Base-by-base conservation (phyloP, 163 green algal genomes). In the Scenedesmus sp. region DNA sequence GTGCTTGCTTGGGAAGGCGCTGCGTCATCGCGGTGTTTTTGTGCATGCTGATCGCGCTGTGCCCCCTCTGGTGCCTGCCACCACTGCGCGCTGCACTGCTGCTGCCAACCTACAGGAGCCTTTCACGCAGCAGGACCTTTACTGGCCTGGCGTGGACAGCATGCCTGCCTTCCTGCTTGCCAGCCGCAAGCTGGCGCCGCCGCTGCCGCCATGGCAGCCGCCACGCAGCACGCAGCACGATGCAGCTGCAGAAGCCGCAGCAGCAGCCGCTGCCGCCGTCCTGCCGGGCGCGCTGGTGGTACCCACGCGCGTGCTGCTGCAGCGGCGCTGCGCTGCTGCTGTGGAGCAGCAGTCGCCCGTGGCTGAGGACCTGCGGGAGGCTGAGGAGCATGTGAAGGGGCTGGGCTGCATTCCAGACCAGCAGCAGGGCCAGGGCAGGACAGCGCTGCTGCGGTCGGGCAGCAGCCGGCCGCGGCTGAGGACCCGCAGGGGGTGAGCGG, bases 201-300 rank as follows among this genome's bases (percentile, higher is more conserved):
- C 9, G 6, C 65, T 76, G 30, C 65, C 30, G 7, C 65, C n/a
- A 16, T 87, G 33, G 53, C 44, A 79, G 53, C 43, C 15, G 4
- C 53, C 33, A 6, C 82, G 37, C 30, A 33, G 18, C n/a, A 37
- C 40, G 35, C 82, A 59, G 35, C 82, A 78, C 30, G 35, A 7
- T 24, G 42, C 51, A 42, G 35, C 82, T 59, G 82, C 81, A 87
- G 81, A 35, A 87, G 82, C 33, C 22, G 51, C 82, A 9, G 82
- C 53, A 79, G 82, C 18, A 79, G 30, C 65, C 10, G 82, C 82
- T 49, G 82, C 82, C n/a, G 72, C 72, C 10, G 72, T 35, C 2
- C 16, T 81, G 72, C 16, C 72, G 13, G 72, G 35, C 35, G 12
- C 72, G 35, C 18, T 46, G 35, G 72, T 35, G 33, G 35, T n/a